Evolutionary conservation across 1,139 yeast genomes (phyloP).

Genomic region (Diutina siamensis): DNA sequence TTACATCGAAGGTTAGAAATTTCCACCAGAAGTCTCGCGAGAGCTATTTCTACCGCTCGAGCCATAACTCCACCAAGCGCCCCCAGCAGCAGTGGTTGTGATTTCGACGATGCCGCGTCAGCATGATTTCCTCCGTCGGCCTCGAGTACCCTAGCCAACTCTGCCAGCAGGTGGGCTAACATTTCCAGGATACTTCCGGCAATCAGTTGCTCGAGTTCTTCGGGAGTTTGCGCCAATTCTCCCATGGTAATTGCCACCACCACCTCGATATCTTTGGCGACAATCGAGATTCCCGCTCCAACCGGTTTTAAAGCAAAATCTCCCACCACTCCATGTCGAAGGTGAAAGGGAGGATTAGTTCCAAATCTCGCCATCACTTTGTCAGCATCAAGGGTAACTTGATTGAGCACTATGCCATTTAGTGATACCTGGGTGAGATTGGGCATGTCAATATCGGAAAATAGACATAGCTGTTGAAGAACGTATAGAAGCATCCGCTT

Average conservation of each 20-base stretch:
- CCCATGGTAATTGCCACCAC: constrained; percentile 41
- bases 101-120: not conserved
- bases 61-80: constrained; percentile 46
- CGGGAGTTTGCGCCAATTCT: constrained; percentile 15
- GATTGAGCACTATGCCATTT: constrained; percentile 40
- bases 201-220: constrained; percentile 11
- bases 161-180: constrained; percentile 55
- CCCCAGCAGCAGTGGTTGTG: not conserved
- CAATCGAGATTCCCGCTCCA: constrained; percentile 59
- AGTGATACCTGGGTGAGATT: constrained; percentile 68
- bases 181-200: constrained; percentile 20
- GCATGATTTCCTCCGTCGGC: constrained; percentile 6
- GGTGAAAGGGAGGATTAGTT: constrained; percentile 50
- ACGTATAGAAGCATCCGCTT: constrained; percentile 70
- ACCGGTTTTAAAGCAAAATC: constrained; percentile 35
- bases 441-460: constrained; percentile 71
- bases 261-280: constrained; percentile 43
- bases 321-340: constrained; percentile 53
- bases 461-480: constrained; percentile 70
- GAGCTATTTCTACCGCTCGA: constrained; percentile 56
- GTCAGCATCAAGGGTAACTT: constrained; percentile 64
- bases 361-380: constrained; percentile 30
- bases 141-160: constrained; percentile 43
- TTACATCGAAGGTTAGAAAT: constrained; percentile 34
- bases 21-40: constrained; percentile 46